Evolutionary conservation across 495 filamentous ascomycete species (phyloP).

Genomic region (Penicillium odoratum): DNA sequence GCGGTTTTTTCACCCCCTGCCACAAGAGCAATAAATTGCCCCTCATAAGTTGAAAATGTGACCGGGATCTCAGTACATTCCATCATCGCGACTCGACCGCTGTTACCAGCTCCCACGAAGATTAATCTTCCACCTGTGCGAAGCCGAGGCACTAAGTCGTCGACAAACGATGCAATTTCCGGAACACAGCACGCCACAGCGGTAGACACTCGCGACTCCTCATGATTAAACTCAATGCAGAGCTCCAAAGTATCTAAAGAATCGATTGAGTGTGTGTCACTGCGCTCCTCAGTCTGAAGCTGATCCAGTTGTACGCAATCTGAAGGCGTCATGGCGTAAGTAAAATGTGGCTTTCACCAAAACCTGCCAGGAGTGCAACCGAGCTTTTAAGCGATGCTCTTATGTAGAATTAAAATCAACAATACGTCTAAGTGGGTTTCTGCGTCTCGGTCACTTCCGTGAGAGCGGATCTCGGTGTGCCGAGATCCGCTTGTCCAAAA

Average conservation of each 20-base stretch:
- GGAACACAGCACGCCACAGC: slow-evolving; percentile 32
- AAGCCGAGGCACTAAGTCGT: slow-evolving; percentile 31
- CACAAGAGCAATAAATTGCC: slow-evolving; percentile 38
- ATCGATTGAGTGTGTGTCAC: slow-evolving; percentile 23
- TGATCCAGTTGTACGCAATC: background rate
- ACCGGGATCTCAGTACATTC: slow-evolving; percentile 41
- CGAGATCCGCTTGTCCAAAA: background rate
- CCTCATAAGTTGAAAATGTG: slow-evolving; percentile 34
- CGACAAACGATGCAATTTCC: slow-evolving; percentile 32
- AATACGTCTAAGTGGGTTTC: background rate
- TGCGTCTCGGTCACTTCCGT: background rate
- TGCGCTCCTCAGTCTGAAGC: background rate
- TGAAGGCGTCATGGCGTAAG: background rate
- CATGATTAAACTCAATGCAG: slow-evolving; percentile 35
- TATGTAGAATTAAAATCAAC: too few relatives aligned
- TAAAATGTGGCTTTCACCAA: background rate
- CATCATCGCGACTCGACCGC: slow-evolving; percentile 36
- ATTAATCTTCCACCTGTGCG: slow-evolving; percentile 35
- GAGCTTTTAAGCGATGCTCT: too few relatives aligned
- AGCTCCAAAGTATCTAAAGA: slow-evolving; percentile 33
- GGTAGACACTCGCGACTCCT: slow-evolving; percentile 33
- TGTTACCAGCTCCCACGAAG: slow-evolving; percentile 43
- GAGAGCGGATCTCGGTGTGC: background rate
- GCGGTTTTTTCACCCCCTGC: slow-evolving; percentile 41
- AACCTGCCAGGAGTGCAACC: too few relatives aligned